Evolutionary conservation across 2,329 filamentous ascomycete species (phyloP).

Genomic region (Thelonectria discophora): DNA sequence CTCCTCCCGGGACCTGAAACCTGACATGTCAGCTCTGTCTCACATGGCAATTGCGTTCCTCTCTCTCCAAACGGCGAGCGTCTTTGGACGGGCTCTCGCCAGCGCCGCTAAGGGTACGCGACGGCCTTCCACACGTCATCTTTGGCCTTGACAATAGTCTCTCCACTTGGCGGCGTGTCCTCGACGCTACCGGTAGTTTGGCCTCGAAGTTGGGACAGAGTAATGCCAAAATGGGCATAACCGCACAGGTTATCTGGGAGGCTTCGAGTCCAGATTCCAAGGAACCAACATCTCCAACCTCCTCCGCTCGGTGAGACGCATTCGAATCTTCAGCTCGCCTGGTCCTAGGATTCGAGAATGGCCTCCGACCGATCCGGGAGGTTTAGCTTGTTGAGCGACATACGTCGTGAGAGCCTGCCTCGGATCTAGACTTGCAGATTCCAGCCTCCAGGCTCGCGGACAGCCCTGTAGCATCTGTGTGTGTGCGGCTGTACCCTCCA

Average conservation of each 20-base stretch:
- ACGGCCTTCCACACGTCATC: slow-evolving; percentile 36
- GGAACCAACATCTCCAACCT: slow-evolving; percentile 8
- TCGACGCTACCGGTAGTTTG: slow-evolving; percentile 26
- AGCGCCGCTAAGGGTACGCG: slow-evolving; percentile 23
- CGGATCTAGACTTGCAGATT: slow-evolving; percentile 30
- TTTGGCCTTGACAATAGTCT: slow-evolving; percentile 20
- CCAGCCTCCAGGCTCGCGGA: slow-evolving; percentile 26
- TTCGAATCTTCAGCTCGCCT: slow-evolving; percentile 19
- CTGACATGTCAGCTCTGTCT: slow-evolving; percentile 32
- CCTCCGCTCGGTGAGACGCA: slow-evolving; percentile 20
- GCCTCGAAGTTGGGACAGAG: slow-evolving; percentile 7
- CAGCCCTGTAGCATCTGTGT: slow-evolving; percentile 8
- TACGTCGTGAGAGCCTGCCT: slow-evolving; percentile 16
- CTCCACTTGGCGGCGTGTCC: slow-evolving; percentile 38
- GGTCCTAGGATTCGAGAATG: slow-evolving; percentile 15
- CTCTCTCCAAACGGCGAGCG: slow-evolving; percentile 18
- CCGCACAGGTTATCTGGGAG: slow-evolving; percentile 16
- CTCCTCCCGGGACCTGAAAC: slow-evolving; percentile 32
- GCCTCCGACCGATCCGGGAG: background rate
- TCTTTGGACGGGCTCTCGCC: slow-evolving; percentile 25
- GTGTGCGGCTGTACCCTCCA: slow-evolving; percentile 17
- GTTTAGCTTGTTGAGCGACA: slow-evolving; percentile 29
- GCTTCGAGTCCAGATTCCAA: slow-evolving; percentile 27
- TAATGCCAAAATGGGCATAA: slow-evolving; percentile 29
- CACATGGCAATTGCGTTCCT: slow-evolving; percentile 22